Evolutionary conservation across 2,329 filamentous ascomycete species (phyloP), one percentile per base, ranked within the genome.

Genomic region (Plenodomus biglobosus): DNA sequence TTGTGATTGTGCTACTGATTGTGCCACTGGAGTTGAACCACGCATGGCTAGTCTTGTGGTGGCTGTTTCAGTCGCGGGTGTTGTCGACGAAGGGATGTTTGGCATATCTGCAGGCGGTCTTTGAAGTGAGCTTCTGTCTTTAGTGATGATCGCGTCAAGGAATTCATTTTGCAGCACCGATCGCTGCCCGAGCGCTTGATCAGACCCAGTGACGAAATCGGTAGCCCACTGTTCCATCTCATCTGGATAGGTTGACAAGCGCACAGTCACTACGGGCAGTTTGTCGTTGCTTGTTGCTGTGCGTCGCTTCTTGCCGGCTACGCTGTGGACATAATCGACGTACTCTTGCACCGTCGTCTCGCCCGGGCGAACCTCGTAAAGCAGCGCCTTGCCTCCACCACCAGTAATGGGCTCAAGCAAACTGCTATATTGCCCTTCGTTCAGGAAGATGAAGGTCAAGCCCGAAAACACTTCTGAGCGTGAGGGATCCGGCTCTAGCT

Each of bases 151-250:
- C 1, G 88, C 88, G 69, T 96, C 90, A 2, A 99, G 78, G 53
- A 99, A 95, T 61, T 96, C 92, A 48, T 87, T 91, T 65, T 96
- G 91, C 59, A 92, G 85, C 44, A 96, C 86, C 2, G 91, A 85
- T 3, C 90, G 84, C 67, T 95, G 91, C 52, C 91, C 86, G 11
- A 95, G 80, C 38, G 83, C 78, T 17, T 86, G 69, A 2, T 91
- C 88, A 15, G 95, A 82, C 7, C 84, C 75, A 4, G 80, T 85
- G 56, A 86, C 80, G 58, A 95, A 85, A 1, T 84, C 75, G 15
- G 81, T 77, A 50, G 83, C 89, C 90, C 89, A 95, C 8, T 81
- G 76, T 45, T 79, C 73, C 56, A 78, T 63, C 34, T 78, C 64
- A 75, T 61, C 55, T 41, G 62, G 56, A 32, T 56, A 56, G 11